Base-by-base conservation (phyloP, 805 yeast genomes). In the Saccharomycopsis sp. region DNA sequence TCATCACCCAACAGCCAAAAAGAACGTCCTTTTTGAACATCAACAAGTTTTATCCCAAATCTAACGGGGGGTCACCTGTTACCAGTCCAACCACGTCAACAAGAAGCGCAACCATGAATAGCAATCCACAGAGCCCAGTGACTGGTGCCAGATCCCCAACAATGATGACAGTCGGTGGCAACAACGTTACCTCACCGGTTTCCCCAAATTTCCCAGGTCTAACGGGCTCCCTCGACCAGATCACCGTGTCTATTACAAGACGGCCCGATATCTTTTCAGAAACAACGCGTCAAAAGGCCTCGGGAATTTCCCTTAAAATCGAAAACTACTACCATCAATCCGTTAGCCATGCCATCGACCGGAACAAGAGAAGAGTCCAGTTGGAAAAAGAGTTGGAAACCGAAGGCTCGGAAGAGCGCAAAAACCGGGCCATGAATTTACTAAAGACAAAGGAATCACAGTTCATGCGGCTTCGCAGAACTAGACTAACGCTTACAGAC, bases 361-460 rank as follows among this genome's bases (percentile, higher is more conserved):
- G 97, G 50, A 92, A 89, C 58, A 96, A 88, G 60, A 77, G 97
- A 60, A 71, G 96, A 30, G 74, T 87, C 32, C 87, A 82, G 52
- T 70, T 87, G 48, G 98, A 84, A 62, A 80, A 78, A 50, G 73
- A 74, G 43, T 60, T 87, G 23, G 67, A 73, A 12, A 92, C 83
- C 54, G 79, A 80, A 22, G 75, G 84, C 45, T 79, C 89, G 13
- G 94, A 83, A 48, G 96, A 88, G 58, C 74, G 94, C 36, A 80
- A 80, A 49, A 79, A 78, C 53, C 69, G 96, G 51, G 89, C 84
- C 57, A 69, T 86, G 41, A 78, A 79, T 49, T 73, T 83, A 29
- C 68, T 89, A 49, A 97, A 97, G 30, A 79, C 78, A 55, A 86
- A 86, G 53, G 96, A 87, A 60, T 80, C 94, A 5, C 88, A 83